A percentile compares a stretch with the other conserved stretches of the same genome.
These are phyloP conservation scores for Capronia coronata DNA, from an alignment of 2,329 filamentous ascomycete species.

Conservation along the genomic window DNA sequence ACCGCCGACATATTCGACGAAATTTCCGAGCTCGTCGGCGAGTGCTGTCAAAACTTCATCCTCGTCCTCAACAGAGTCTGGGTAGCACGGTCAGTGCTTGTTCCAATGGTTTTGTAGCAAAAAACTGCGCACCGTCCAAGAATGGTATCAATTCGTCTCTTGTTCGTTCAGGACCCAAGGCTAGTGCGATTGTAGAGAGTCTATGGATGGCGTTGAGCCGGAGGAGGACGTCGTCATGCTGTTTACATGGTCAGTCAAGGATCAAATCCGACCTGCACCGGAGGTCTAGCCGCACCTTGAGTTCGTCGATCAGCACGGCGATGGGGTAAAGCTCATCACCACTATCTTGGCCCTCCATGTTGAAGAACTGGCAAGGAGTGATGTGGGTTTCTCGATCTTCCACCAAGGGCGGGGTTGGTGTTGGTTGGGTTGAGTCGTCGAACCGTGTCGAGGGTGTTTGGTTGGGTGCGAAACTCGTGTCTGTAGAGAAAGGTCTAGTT, in stretches of 20 bases:
- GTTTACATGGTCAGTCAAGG: conserved; percentile 29
- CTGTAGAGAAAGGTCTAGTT: conserved; percentile 6
- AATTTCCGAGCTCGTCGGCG: conserved; percentile 92
- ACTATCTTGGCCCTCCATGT: conserved; percentile 85
- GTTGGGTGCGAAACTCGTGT: background rate
- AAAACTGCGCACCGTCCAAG: conserved; percentile 67
- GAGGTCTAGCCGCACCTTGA: conserved; percentile 65
- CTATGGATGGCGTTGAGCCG: conserved; percentile 97
- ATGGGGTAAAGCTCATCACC: conserved; percentile 99
- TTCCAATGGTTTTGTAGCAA: conserved; percentile 25
- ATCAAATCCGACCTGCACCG: background rate
- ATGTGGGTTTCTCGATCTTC: conserved; percentile 28
- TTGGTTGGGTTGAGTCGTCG: background rate
- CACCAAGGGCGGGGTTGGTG: conserved; percentile 1
- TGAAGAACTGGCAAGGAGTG: conserved; percentile 40
- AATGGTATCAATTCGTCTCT: conserved; percentile 98
- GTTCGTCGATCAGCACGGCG: conserved; percentile 97
- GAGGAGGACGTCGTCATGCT: conserved; percentile 98
- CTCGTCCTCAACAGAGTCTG: conserved; percentile 98
- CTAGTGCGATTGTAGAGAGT: conserved; percentile 94
- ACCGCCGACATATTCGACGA: conserved; percentile 96
- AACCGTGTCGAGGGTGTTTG: background rate
- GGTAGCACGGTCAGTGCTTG: conserved; percentile 14
- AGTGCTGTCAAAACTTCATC: conserved; percentile 96
- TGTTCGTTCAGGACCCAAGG: conserved; percentile 90